Evolutionary conservation across 1,139 yeast species (phyloP).

Genomic region (Komagataea norvegica): DNA sequence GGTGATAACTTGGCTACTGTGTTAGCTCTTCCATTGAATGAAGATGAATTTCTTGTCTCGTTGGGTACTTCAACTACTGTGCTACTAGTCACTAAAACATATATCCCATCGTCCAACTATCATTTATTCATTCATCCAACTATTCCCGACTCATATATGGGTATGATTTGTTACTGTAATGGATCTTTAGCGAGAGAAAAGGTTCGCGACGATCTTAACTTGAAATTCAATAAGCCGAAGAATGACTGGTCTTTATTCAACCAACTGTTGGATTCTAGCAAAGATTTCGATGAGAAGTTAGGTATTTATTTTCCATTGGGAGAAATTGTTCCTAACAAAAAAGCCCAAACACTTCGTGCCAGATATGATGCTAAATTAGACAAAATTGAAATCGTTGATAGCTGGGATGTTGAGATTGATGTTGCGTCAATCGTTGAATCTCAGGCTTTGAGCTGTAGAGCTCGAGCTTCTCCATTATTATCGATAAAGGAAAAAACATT

Average conservation of each 20-base stretch:
- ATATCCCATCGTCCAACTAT: constrained; percentile 74
- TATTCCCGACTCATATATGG: constrained; percentile 74
- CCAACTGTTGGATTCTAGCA: constrained; percentile 34
- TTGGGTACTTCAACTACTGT: constrained; percentile 91
- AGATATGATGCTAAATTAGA: constrained; percentile 32
- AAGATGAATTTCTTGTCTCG: constrained; percentile 75
- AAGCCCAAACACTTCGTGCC: constrained; percentile 52
- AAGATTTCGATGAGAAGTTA: constrained; percentile 39
- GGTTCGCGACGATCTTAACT: constrained; percentile 60
- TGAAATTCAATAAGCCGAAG: constrained; percentile 31
- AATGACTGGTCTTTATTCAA: constrained; percentile 63
- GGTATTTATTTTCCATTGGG: constrained; percentile 87
- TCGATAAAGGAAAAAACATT: constrained; percentile 18
- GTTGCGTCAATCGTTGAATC: constrained; percentile 78
- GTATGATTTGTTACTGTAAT: constrained; percentile 91
- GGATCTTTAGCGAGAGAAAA: constrained; percentile 85
- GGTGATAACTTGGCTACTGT: constrained; percentile 93
- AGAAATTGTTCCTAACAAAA: constrained; percentile 82
- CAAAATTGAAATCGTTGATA: constrained; percentile 27
- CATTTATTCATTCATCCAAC: constrained; percentile 88
- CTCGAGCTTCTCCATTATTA: constrained; percentile 73
- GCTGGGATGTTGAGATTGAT: constrained; percentile 50
- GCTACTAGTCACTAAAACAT: constrained; percentile 70
- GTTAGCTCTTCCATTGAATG: constrained; percentile 69
- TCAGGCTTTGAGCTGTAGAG: constrained; percentile 79